Evolutionary conservation across 2,329 filamentous ascomycete species (phyloP).

Genomic region (Exophiala viscosa): DNA sequence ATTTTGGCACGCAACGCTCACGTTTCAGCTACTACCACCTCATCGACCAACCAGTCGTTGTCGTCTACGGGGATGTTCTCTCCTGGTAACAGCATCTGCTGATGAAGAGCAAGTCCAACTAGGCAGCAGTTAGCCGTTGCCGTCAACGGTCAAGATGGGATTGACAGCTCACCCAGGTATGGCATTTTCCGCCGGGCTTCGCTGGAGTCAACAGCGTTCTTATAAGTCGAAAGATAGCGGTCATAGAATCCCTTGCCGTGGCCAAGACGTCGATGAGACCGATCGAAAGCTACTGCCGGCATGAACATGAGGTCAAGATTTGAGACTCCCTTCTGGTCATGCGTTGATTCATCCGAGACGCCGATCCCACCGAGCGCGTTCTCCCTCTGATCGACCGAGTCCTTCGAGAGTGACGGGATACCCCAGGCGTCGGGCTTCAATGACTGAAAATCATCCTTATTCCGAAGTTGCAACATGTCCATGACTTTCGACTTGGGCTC

Average conservation of each 20-base stretch:
- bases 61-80: conserved; percentile 69
- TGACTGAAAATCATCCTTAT: conserved; percentile 71
- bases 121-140: conserved; percentile 29
- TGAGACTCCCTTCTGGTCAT: conserved; percentile 28
- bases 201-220: conserved; percentile 35
- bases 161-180: conserved; percentile 53
- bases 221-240: conserved; percentile 78
- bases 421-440: conserved; percentile 82
- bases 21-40: conserved; percentile 47
- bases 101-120: conserved; percentile 78
- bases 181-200: conserved; percentile 46
- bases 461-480: conserved; percentile 85
- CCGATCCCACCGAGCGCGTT: conserved; percentile 65
- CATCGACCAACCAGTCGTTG: conserved; percentile 77
- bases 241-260: conserved; percentile 98
- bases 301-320: conserved; percentile 82
- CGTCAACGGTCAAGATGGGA: conserved; percentile 25
- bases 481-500: conserved; percentile 62
- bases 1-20: conserved; percentile 4
- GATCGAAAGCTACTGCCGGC: conserved; percentile 90
- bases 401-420: conserved; percentile 75
- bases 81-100: conserved; percentile 70
- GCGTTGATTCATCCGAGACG: conserved; percentile 16
- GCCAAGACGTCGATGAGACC: conserved; percentile 69
- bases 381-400: conserved; percentile 62